Conservation (phyloP, 257 asterid species). For the Rhazya stricta region DNA sequence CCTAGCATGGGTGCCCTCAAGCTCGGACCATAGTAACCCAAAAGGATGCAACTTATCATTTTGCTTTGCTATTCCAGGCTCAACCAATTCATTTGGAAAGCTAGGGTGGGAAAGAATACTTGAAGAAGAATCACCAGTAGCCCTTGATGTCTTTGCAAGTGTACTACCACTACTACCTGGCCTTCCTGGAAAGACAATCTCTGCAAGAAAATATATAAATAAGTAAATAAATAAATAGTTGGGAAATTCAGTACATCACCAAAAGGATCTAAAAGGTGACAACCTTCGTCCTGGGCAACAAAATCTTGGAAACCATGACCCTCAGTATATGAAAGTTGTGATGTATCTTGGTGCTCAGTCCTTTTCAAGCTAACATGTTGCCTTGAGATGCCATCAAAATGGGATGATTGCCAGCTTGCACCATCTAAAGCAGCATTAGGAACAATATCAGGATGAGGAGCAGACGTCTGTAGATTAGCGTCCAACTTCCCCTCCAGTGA, state of each 20-base stretch:
- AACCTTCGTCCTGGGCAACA: slow-evolving; percentile 74
- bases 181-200: slow-evolving; percentile 77
- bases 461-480: slow-evolving; percentile 33
- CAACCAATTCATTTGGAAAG: slow-evolving; percentile 36
- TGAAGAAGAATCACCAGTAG: slow-evolving; percentile 36
- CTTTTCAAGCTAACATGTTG: slow-evolving; percentile 39
- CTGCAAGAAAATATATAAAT: slow-evolving; percentile 32
- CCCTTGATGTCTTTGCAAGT: slow-evolving; percentile 42
- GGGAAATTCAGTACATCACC: slow-evolving; percentile 2
- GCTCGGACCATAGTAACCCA: slow-evolving; percentile 88
- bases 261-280: slow-evolving; percentile 21
- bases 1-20: slow-evolving; percentile 60
- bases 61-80: slow-evolving; percentile 37
- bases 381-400: slow-evolving; percentile 44
- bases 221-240: slow-evolving; percentile 3
- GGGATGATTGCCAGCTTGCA: slow-evolving; percentile 49
- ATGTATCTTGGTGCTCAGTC: slow-evolving; percentile 45
- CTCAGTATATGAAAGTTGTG: slow-evolving; percentile 40
- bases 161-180: slow-evolving; percentile 67
- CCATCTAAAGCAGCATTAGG: slow-evolving; percentile 36
- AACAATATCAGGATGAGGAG: slow-evolving; percentile 37
- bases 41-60: slow-evolving; percentile 61
- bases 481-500: slow-evolving; percentile 44
- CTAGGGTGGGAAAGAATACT: slow-evolving; percentile 32
- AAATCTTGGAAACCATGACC: slow-evolving; percentile 45